These are phyloP conservation scores for Durusdinium trenchii DNA, from an alignment of 73 alveolate genomes.

Conservation along the genomic window DNA sequence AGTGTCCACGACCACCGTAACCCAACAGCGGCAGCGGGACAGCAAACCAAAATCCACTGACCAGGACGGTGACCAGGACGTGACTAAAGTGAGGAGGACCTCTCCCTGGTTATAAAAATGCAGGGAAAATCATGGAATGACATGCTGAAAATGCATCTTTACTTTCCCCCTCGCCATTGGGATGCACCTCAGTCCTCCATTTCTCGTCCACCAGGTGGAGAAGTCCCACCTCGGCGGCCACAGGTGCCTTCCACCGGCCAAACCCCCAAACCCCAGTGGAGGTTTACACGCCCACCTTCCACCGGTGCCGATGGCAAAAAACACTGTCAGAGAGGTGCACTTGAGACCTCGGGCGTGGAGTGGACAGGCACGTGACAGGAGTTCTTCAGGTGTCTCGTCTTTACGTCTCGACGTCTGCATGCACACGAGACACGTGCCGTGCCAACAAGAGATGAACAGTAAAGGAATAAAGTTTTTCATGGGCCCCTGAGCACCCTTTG, in stretches of 20 bases:
- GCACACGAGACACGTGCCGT: too few relatives aligned
- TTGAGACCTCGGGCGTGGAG: constrained; percentile 34
- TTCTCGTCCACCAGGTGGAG: constrained; percentile 62
- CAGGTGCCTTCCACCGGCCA: background rate
- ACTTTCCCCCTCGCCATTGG: background rate
- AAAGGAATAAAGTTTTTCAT: too few relatives aligned
- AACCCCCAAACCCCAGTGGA: background rate
- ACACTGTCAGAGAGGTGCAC: constrained; percentile 94
- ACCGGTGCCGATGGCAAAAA: constrained; percentile 86
- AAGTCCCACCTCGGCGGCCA: constrained; percentile 29
- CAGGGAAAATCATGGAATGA: background rate
- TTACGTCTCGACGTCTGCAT: too few relatives aligned
- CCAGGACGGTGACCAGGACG: background rate
- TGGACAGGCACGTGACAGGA: background rate
- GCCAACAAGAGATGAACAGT: too few relatives aligned
- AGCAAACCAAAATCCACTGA: background rate
- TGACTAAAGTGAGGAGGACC: background rate
- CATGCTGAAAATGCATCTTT: background rate
- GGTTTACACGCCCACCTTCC: constrained; percentile 58
- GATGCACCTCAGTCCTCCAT: constrained; percentile 57
- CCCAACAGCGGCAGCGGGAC: background rate
- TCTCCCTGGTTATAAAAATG: background rate
- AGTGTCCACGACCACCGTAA: too few relatives aligned
- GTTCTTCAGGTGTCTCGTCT: too few relatives aligned
- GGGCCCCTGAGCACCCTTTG: too few relatives aligned